These are phyloP conservation scores for Phlebiopsis flavidoalba DNA, from an alignment of 768 basidiomycete genomes.

Conservation along the genomic window DNA sequence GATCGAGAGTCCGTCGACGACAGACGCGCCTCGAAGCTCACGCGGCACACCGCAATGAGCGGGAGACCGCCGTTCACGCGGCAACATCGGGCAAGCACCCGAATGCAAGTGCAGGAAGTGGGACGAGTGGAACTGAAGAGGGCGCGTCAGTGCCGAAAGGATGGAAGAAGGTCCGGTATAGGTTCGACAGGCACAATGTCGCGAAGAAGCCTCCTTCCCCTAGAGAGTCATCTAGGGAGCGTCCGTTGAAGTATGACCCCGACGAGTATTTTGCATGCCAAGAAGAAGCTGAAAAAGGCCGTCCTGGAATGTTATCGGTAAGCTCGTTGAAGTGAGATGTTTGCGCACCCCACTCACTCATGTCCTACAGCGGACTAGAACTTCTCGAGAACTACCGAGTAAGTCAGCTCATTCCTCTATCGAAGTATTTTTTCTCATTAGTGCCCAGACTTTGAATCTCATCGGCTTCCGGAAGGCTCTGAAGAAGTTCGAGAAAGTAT, in stretches of 20 bases:
- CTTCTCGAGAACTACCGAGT: conserved; percentile 87
- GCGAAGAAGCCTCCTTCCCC: not conserved
- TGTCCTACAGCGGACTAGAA: conserved; percentile 60
- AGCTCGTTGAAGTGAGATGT: conserved; percentile 5
- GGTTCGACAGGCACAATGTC: conserved; percentile 1
- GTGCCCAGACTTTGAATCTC: conserved; percentile 68
- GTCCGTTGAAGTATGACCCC: conserved; percentile 40
- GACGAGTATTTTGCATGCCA: conserved; percentile 83
- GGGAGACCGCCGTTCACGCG: not conserved
- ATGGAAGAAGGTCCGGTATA: not conserved
- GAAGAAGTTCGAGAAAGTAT: conserved; percentile 81
- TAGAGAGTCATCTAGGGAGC: not conserved
- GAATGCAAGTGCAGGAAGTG: not conserved
- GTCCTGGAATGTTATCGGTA: conserved; percentile 80
- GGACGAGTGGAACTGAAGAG: conserved; percentile 6
- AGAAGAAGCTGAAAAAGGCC: conserved; percentile 79
- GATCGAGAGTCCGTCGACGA: not conserved
- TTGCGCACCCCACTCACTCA: not conserved
- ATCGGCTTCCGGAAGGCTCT: conserved; percentile 86
- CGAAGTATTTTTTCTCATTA: conserved; percentile 2
- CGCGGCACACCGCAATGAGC: not conserved
- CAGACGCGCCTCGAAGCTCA: not conserved
- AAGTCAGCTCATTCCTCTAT: conserved; percentile 19
- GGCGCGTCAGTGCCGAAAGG: not conserved
- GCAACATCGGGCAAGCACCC: not conserved